Evolutionary conservation across 2,329 filamentous ascomycete species (phyloP).

Genomic region (Ascochyta pisi): DNA sequence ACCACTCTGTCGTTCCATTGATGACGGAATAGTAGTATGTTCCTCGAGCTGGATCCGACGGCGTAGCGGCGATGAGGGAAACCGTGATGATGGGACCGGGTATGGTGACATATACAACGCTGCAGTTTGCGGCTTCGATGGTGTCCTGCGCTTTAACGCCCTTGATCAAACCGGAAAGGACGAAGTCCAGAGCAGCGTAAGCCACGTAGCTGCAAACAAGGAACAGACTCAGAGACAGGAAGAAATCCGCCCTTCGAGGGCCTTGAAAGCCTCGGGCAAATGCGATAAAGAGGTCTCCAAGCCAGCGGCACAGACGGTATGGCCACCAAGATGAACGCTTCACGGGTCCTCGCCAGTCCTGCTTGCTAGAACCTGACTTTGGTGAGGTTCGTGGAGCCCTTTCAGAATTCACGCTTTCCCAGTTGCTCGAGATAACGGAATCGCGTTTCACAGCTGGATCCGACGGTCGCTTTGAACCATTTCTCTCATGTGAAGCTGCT

Average conservation of each 20-base stretch:
- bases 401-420: neutral
- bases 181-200: constrained; percentile 31
- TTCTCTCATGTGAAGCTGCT: neutral
- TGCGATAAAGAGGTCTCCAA: constrained; percentile 9
- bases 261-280: constrained; percentile 18
- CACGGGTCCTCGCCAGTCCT: neutral
- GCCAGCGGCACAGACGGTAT: constrained; percentile 8
- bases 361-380: too few species aligned
- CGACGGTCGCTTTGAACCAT: neutral
- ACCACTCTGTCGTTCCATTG: constrained; percentile 43
- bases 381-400: neutral
- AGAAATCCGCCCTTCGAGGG: constrained; percentile 21
- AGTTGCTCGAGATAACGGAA: constrained; percentile 20
- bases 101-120: constrained; percentile 43
- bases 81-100: constrained; percentile 43
- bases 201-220: constrained; percentile 17
- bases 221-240: constrained; percentile 22
- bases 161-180: constrained; percentile 26
- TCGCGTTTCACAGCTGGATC: constrained; percentile 14
- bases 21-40: constrained; percentile 46
- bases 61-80: constrained; percentile 35
- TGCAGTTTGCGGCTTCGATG: constrained; percentile 35
- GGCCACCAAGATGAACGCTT: constrained; percentile 31
- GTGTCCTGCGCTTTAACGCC: constrained; percentile 33
- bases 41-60: constrained; percentile 33